Base-by-base conservation (phyloP, 257 asterid species). In the Nyctanthes arbortristis region DNA sequence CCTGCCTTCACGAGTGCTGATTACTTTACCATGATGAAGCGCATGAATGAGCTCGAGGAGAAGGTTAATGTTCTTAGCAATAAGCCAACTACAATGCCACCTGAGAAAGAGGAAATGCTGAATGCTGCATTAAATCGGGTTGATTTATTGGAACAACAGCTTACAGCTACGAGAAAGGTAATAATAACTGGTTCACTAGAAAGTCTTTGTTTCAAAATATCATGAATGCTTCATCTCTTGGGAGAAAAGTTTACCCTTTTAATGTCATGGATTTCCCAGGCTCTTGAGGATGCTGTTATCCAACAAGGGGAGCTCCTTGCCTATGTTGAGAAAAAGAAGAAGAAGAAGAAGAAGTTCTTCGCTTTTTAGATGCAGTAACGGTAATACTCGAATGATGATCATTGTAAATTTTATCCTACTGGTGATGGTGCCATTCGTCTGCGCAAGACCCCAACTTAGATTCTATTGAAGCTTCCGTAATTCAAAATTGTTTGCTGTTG, bases 11-110 rank as follows among this genome's bases (percentile, higher is more conserved):
- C 97, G 36, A 81, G 72, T n/a, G 80, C 73, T 1, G 97, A 94
- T 34, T 89, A 87, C 85, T 70, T 91, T 75, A 85, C 75, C 81
- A 82, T 91, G 97, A 77, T 94, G 85, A 94, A 94, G 72, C 86
- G 97, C 61, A 82, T 94, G 97, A 88, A 85, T 24, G 97, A 91
- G 40, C 67, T 91, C n/a, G 97, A 94, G 77, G 99, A 94, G 67
- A 89, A 83, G 78, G 67, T 94, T 75, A 70, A 67, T 3, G 45
- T 66, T 35, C 74, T 91, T 1, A 71, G 73, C 73, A 84, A 75
- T 29, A 86, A 91, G 82, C 87, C 94, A 7, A 18, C 73, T 3
- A 28, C 77, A 31, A 85, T 93, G 85, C 89, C 96, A 9, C 89
- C 91, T 5, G 96, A 91, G 69, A 91, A 90, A 34, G 98, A 94